Conservation (phyloP, 2,329 filamentous ascomycete genomes). For the Cercospora canescens region DNA sequence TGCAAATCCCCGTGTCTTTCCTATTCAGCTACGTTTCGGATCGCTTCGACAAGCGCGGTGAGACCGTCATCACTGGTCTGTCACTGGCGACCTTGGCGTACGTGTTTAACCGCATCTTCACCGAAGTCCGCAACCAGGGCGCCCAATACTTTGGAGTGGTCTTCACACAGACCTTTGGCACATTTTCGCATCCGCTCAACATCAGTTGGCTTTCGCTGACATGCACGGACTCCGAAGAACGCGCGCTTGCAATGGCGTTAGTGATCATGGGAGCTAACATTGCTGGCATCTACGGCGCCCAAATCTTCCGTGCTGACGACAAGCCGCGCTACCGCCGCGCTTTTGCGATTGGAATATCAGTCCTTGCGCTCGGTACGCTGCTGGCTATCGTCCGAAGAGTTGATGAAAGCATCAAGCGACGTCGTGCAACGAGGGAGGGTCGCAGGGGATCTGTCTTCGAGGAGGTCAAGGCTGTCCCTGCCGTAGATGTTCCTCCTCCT, state of each 20-base stretch:
- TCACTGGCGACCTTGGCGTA: slow-evolving; percentile 53
- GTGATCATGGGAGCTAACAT: slow-evolving; percentile 64
- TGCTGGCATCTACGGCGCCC: slow-evolving; percentile 61
- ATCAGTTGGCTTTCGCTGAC: slow-evolving; percentile 61
- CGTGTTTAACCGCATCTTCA: slow-evolving; percentile 56
- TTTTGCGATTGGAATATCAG: slow-evolving; percentile 49
- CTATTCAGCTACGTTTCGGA: slow-evolving; percentile 56
- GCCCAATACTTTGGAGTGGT: slow-evolving; percentile 57
- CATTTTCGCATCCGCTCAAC: slow-evolving; percentile 58
- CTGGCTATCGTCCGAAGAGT: slow-evolving; percentile 47
- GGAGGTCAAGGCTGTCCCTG: slow-evolving; percentile 9
- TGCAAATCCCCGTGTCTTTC: slow-evolving; percentile 52
- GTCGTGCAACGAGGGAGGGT: slow-evolving; percentile 4
- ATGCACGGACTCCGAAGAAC: slow-evolving; percentile 58
- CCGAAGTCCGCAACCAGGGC: slow-evolving; percentile 44
- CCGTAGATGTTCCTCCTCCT: slow-evolving; percentile 11
- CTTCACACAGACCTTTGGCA: slow-evolving; percentile 58
- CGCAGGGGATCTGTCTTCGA: slow-evolving; percentile 10
- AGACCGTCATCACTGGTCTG: slow-evolving; percentile 54
- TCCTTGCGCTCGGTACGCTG: slow-evolving; percentile 46
- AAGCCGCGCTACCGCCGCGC: slow-evolving; percentile 53
- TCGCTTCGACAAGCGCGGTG: slow-evolving; percentile 51
- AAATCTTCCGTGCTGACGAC: slow-evolving; percentile 59
- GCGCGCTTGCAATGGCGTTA: slow-evolving; percentile 61
- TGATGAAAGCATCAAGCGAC: slow-evolving; percentile 40